phyloP scores from a whole-genome alignment of 1,139 yeast species.

The Yamadazyma siamensis region DNA sequence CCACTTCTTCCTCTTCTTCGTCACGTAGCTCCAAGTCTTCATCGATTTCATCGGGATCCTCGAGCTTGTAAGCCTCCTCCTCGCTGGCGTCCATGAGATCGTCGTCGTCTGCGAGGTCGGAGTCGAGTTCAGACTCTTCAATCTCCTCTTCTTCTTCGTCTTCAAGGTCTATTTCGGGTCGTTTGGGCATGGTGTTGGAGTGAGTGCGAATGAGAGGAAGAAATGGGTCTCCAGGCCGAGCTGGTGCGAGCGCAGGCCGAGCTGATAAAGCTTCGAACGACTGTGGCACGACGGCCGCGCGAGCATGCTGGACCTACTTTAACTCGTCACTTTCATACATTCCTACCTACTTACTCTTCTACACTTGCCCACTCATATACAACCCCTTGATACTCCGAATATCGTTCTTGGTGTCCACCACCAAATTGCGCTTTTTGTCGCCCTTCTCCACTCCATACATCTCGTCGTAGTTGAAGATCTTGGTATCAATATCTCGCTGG shows the following conservation, averaged over 20 bases:
- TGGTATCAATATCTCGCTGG: slow-evolving; percentile 36
- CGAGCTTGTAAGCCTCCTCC: slow-evolving; percentile 32
- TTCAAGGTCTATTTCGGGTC: slow-evolving; percentile 12
- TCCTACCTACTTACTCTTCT: slow-evolving; percentile 1
- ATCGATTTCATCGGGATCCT: slow-evolving; percentile 40
- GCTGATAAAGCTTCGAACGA: too few relatives aligned
- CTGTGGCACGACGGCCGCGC: too few relatives aligned
- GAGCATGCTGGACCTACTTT: background rate
- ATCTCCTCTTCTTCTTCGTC: slow-evolving; percentile 18
- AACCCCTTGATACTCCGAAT: slow-evolving; percentile 44
- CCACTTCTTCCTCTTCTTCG: slow-evolving; percentile 26
- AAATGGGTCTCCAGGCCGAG: too few relatives aligned
- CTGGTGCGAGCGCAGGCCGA: slow-evolving; percentile 1
- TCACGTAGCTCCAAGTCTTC: slow-evolving; percentile 37
- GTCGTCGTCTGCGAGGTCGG: slow-evolving; percentile 21
- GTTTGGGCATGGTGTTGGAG: too few relatives aligned
- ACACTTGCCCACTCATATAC: slow-evolving; percentile 42
- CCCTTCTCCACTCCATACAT: slow-evolving; percentile 19
- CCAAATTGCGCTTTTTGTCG: slow-evolving; percentile 25
- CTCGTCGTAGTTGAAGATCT: slow-evolving; percentile 29
- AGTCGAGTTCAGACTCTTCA: slow-evolving; percentile 20
- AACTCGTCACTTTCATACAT: background rate
- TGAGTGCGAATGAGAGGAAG: too few relatives aligned
- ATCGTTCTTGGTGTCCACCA: slow-evolving; percentile 36
- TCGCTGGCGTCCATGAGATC: slow-evolving; percentile 22